Percentiles rank a stretch among this genome's conserved stretches.
Conservation (phyloP, 805 yeast species). For the Ascoidea asiatica region DNA sequence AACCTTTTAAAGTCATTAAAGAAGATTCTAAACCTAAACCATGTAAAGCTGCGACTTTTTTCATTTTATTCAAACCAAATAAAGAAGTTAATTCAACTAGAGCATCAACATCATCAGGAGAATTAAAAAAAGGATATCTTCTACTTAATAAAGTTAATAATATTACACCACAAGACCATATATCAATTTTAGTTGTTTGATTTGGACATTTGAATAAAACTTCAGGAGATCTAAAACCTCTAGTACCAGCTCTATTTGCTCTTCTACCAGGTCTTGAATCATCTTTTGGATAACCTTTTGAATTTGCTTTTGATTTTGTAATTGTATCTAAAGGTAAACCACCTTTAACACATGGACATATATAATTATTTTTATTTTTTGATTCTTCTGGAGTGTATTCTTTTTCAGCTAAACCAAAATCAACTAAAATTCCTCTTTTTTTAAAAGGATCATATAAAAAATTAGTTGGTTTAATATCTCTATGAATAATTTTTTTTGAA, state of each 20-base stretch:
- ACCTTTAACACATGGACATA: neutral
- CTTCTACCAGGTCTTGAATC: constrained; percentile 82
- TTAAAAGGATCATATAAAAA: constrained; percentile 46
- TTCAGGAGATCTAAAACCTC: constrained; percentile 93
- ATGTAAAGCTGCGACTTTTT: constrained; percentile 69
- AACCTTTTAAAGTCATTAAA: constrained; percentile 33
- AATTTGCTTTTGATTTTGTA: constrained; percentile 2
- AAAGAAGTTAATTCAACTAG: constrained; percentile 69
- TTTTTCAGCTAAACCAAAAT: constrained; percentile 83
- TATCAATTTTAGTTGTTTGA: constrained; percentile 71
- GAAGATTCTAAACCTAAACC: constrained; percentile 76
- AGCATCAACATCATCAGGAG: constrained; percentile 89
- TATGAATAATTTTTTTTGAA: constrained; percentile 64
- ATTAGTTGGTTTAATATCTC: constrained; percentile 85
- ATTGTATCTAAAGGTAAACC: neutral
- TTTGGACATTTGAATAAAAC: constrained; percentile 77
- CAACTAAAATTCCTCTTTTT: constrained; percentile 72
- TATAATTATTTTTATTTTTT: constrained; percentile 7
- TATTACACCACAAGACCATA: constrained; percentile 90
- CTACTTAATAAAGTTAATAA: constrained; percentile 63
- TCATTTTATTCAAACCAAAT: constrained; percentile 64
- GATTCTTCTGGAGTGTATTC: constrained; percentile 15
- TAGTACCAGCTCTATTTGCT: constrained; percentile 93
- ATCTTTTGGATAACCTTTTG: constrained; percentile 63
- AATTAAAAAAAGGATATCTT: constrained; percentile 87